A percentile compares a stretch with the other conserved stretches of the same genome.
These are phyloP conservation scores for Backusella psychrophila DNA, from an alignment of 192 early-diverging fungal species.

Conservation along the genomic window DNA sequence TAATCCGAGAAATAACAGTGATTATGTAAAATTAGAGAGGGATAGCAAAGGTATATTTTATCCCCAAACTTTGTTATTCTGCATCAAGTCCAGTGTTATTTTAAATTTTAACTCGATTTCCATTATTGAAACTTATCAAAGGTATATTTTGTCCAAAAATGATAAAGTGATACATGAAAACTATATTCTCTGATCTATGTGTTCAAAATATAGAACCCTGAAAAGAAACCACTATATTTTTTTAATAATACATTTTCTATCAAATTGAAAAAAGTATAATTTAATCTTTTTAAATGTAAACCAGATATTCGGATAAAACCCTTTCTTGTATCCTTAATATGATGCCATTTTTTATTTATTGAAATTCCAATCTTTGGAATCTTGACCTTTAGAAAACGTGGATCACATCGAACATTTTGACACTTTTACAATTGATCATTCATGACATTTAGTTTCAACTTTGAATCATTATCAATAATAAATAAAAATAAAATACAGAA, in stretches of 20 bases:
- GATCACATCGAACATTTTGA: neutral
- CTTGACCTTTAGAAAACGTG: neutral
- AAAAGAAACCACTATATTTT: neutral
- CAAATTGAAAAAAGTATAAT: neutral
- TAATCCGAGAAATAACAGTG: neutral
- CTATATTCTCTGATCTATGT: neutral
- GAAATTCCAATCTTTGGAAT: neutral
- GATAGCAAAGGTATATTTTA: neutral
- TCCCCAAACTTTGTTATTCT: neutral
- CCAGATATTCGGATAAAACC: neutral
- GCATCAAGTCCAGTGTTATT: neutral
- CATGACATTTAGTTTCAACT: neutral
- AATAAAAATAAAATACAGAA: neutral
- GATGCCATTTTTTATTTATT: neutral
- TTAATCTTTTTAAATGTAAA: neutral
- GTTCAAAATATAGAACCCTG: constrained; percentile 1
- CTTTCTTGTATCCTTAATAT: neutral
- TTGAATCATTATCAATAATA: neutral
- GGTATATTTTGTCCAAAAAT: neutral
- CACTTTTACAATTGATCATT: neutral
- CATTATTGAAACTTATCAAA: neutral
- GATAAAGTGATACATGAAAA: neutral
- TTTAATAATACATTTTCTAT: neutral
- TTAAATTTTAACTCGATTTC: neutral
- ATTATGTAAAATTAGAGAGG: neutral